These are phyloP conservation scores for Ensete ventricosum DNA, from an alignment of 176 grass and related monocot species.

Conservation along the genomic window DNA sequence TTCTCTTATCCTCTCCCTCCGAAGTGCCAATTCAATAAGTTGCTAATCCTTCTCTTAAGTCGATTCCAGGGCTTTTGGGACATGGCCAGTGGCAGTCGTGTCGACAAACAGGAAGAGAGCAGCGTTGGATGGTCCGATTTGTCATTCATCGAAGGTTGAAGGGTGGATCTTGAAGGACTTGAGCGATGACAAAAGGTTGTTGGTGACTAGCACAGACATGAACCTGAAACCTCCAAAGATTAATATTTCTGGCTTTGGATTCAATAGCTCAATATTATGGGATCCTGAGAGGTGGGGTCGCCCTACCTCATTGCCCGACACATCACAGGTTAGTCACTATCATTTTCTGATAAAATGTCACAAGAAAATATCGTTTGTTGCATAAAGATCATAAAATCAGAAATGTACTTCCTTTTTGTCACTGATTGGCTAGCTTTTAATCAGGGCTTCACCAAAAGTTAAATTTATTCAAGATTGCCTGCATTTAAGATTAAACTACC, in stretches of 20 bases:
- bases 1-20: neutral
- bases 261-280: slow-evolving; percentile 71
- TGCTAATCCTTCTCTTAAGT: neutral
- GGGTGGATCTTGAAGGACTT: slow-evolving; percentile 84
- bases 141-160: slow-evolving; percentile 63
- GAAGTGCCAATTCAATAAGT: neutral
- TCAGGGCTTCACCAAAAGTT: neutral
- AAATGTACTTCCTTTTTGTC: neutral
- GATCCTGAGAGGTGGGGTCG: slow-evolving; percentile 31
- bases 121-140: slow-evolving; percentile 65
- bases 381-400: neutral
- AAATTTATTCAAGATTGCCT: neutral
- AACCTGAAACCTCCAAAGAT: slow-evolving; percentile 19
- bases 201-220: neutral
- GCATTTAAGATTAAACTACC: neutral
- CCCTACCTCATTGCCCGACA: slow-evolving; percentile 28
- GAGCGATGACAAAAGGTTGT: slow-evolving; percentile 26
- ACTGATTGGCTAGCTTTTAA: neutral
- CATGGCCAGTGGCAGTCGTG: slow-evolving; percentile 82
- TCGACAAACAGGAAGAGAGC: slow-evolving; percentile 44
- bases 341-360: neutral
- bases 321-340: slow-evolving; percentile 30
- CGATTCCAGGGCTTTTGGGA: slow-evolving; percentile 67
- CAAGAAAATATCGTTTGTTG: neutral
- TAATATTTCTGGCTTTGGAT: slow-evolving; percentile 37